Evolutionary conservation across 495 filamentous ascomycete genomes (phyloP).

Genomic region (Penicillium malachiteum): DNA sequence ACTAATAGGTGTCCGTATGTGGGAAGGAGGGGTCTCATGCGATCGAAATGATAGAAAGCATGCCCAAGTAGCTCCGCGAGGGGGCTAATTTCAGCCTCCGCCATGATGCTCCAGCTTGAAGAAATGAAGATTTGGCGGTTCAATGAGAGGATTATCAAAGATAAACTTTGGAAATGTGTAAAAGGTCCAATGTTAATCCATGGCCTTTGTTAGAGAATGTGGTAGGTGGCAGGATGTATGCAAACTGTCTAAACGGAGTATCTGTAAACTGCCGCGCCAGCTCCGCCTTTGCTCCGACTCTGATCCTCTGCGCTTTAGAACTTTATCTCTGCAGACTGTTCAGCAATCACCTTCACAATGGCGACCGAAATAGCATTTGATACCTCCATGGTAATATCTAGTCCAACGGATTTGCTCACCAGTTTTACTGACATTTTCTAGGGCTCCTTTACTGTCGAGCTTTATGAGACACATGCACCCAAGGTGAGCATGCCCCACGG

Average conservation of each 20-base stretch:
- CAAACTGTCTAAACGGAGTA: constrained; percentile 17
- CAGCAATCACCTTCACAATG: constrained; percentile 48
- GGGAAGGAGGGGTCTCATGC: constrained; percentile 54
- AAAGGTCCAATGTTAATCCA: constrained; percentile 10
- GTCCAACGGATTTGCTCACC: background rate
- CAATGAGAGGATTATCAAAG: background rate
- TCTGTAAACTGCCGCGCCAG: constrained; percentile 14
- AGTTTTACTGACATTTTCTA: constrained; percentile 30
- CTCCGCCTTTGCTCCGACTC: constrained; percentile 4
- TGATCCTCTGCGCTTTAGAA: constrained; percentile 1
- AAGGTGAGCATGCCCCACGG: constrained; percentile 42
- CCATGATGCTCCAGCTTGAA: constrained; percentile 26
- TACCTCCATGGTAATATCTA: constrained; percentile 69
- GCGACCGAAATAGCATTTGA: constrained; percentile 73
- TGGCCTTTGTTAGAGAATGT: constrained; percentile 1
- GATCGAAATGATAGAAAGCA: constrained; percentile 49
- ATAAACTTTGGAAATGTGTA: background rate
- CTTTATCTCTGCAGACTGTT: background rate
- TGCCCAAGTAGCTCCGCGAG: constrained; percentile 49
- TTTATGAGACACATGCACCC: constrained; percentile 80
- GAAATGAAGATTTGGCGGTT: background rate
- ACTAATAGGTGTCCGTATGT: constrained; percentile 67
- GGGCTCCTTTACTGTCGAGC: constrained; percentile 85
- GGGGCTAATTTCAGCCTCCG: constrained; percentile 38
- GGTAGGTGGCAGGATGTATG: constrained; percentile 9